These are phyloP conservation scores for Musa troglodytarum DNA, from an alignment of 176 grass and related monocot genomes.

Conservation along the genomic window DNA sequence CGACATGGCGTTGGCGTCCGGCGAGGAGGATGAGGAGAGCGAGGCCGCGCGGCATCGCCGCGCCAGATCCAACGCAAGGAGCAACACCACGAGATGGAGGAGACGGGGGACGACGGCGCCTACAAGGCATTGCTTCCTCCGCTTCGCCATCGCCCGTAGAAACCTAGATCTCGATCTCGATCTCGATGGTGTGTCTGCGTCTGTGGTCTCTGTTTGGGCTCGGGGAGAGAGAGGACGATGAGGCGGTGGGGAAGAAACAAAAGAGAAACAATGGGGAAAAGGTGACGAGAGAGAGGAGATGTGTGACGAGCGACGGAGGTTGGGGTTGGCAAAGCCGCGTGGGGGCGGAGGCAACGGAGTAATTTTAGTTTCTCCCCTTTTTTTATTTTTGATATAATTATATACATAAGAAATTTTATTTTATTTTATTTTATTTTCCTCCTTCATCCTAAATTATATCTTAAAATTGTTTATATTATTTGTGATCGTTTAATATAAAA, in stretches of 20 bases:
- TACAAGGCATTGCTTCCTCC: not conserved
- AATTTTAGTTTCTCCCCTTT: no score
- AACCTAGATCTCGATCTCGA: not conserved
- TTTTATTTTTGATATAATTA: no score
- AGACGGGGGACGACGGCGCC: no score
- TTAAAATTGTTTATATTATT: no score
- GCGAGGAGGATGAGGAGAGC: not conserved
- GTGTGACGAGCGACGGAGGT: not conserved
- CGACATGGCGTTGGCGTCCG: constrained; percentile 42
- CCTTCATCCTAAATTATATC: no score
- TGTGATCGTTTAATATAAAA: no score
- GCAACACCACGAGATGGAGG: not conserved
- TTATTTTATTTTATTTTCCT: no score
- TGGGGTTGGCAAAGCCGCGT: constrained; percentile 6
- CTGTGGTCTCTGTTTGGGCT: not conserved
- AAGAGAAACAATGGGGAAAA: not conserved
- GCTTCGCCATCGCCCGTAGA: not conserved
- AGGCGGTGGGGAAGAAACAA: not conserved
- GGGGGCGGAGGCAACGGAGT: not conserved
- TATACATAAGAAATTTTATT: no score
- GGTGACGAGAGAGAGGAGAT: not conserved
- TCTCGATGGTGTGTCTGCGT: not conserved
- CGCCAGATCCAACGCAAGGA: not conserved
- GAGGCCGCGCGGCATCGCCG: not conserved
- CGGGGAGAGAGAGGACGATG: not conserved